These are phyloP conservation scores for Lyophyllum semitale DNA, from an alignment of 768 basidiomycete species.

Conservation along the genomic window DNA sequence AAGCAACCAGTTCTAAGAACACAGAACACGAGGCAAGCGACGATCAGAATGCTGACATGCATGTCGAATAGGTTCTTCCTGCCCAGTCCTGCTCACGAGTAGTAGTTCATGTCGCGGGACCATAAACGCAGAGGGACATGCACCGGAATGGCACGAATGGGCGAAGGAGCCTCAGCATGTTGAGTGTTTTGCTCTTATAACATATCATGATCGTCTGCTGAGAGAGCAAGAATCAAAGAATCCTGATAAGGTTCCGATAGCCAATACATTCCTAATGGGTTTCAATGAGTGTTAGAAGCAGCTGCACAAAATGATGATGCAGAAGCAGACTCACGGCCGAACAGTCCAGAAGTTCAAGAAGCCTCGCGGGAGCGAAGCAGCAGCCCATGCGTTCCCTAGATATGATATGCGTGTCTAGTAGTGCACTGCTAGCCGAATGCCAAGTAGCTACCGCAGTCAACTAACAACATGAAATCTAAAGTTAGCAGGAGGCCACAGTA, in stretches of 20 bases:
- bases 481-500: not conserved
- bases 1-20: constrained; percentile 28
- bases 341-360: not conserved
- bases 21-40: constrained; percentile 12
- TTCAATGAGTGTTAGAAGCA: not conserved
- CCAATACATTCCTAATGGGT: not conserved
- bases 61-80: not conserved
- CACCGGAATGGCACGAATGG: not conserved
- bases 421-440: not conserved
- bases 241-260: not conserved
- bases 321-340: not conserved
- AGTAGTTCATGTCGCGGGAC: not conserved
- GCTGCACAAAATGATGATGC: not conserved
- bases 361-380: not conserved
- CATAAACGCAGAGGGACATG: not conserved
- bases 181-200: not conserved
- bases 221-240: not conserved
- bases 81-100: not conserved
- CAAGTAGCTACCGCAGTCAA: not conserved
- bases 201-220: not conserved
- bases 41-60: not conserved
- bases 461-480: not conserved
- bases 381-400: not conserved
- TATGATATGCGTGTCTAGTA: not conserved
- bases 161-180: not conserved